Evolutionary conservation across 495 filamentous ascomycete species (phyloP), one percentile per base, ranked within the genome.

Genomic region (Xylaria palmicola): DNA sequence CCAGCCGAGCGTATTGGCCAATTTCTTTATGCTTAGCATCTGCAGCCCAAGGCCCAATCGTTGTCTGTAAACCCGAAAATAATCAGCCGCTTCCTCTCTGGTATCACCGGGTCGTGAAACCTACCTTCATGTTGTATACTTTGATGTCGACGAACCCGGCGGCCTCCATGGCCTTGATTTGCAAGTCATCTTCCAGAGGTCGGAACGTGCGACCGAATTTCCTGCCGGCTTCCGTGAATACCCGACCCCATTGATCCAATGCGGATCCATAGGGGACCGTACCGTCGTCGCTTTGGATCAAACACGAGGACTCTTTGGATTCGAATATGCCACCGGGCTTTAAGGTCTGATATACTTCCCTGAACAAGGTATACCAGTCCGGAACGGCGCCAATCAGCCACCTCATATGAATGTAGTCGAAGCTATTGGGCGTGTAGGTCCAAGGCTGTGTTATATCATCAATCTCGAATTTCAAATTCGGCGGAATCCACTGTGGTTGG

Each of bases 371-470:
- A 12, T 76, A 69, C 86, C 85, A 90, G 62, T 88, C 79, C 1
- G 63, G 68, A 44, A 89, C 77, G 19, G 74, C 74, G 34, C 82
- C 85, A 36, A 79, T 78, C n/a, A 89, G 64, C 36, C 74, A 71
- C 6, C 87, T 80, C 32, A 83, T 75, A 64, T 90, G 86, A 52
- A 89, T 77, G 59, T 81, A 86, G 71, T 90, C 87, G 62, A 90
- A 70, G 34, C 61, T 62, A 43, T 69, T 62, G 9, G 57, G 65
- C 5, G 69, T 59, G 57, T 71, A 85, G 0, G 76, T 77, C 83
- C 83, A 86, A 17, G 73, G 68, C 40, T 68, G 75, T 29, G 77
- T 75, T 15, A 77, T 63, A 54, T 84, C 82, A 55, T 85, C 82
- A 44, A 84, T 66, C 61, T 90, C 80, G 60, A 86, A 86, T 39